Evolutionary conservation across 139 green algal species (phyloP), one percentile per base, ranked within the genome.

Genomic region (Nannochloris sp.): DNA sequence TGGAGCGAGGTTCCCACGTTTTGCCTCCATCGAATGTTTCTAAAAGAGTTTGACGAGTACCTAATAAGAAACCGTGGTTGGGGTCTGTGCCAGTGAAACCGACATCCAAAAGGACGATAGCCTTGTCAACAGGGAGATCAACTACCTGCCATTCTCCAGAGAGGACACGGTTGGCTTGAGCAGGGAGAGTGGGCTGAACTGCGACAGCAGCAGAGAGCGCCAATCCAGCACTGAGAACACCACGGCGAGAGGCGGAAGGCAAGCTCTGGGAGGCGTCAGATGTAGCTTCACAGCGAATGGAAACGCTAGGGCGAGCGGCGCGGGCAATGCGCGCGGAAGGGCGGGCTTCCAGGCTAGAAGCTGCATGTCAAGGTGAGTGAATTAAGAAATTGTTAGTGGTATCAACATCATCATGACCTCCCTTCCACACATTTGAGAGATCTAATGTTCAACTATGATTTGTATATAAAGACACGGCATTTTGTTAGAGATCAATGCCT

Each of bases 21-120:
- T 89, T 94, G 7, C 95, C 95, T 36, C 91, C 92, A 61, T 99
- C 91, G 47, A 83, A 88, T 0, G 95, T 99, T 72, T 99, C 94
- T 33, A 99, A 81, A 47, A 99, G 81, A 0, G 94, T 99, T 64
- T 99, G 92, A 2, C 91, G 71, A 24, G 87, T 97, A 39, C 95
- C 95, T 60, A 99, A 77, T 44, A 99, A 74, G 77, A 97, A 99
- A 12, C 93, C 93, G 67, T 96, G 93, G 58, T 94, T 89, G 29
- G 90, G 84, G 56, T 98, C 85, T 14, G 71, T 76, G 5, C 72
- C 80, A 6, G 82, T 89, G 75, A 99, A 99, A 4, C 81, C 91
- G 37, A 98, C 88, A 73, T 99, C 94, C 54, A 98, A 80, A 57
- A 99, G 76, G 51, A 99, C 90, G 4, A 98, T 79, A n/a, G 82